A percentile compares a stretch with the other conserved stretches of the same genome.
These are phyloP conservation scores for Cordyceps cicadae DNA, from an alignment of 2,329 filamentous ascomycete genomes.

Conservation along the genomic window DNA sequence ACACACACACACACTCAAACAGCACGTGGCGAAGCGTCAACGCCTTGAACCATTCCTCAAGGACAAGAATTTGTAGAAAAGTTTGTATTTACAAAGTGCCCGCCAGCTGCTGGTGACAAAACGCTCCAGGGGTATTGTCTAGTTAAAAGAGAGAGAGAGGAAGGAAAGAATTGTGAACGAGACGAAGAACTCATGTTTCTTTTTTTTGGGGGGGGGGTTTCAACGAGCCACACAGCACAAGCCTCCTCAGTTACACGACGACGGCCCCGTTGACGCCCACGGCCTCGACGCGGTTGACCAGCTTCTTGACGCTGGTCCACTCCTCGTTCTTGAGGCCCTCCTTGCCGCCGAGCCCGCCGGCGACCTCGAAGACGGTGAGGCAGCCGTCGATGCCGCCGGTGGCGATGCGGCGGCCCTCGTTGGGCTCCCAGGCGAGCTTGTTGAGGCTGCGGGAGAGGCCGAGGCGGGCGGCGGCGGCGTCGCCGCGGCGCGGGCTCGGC, in stretches of 20 bases:
- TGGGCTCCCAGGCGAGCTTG: slow-evolving; percentile 87
- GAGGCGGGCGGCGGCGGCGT: slow-evolving; percentile 43
- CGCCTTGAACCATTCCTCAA: background rate
- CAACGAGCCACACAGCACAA: no score
- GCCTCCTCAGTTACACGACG: slow-evolving; percentile 22
- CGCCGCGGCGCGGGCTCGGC: slow-evolving; percentile 52
- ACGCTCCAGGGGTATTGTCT: slow-evolving; percentile 9
- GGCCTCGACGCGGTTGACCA: slow-evolving; percentile 68
- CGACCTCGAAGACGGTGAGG: slow-evolving; percentile 88
- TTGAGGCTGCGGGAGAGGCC: slow-evolving; percentile 82
- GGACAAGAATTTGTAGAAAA: background rate
- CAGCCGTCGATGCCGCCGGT: slow-evolving; percentile 88
- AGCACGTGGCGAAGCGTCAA: background rate
- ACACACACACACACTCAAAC: no score
- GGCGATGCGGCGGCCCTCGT: slow-evolving; percentile 77
- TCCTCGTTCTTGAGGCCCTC: slow-evolving; percentile 79
- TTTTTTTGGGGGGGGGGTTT: no score
- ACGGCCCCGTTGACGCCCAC: slow-evolving; percentile 43
- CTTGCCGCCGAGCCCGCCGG: slow-evolving; percentile 70
- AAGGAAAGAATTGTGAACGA: background rate
- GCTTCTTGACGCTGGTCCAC: slow-evolving; percentile 87
- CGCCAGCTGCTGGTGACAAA: slow-evolving; percentile 2
- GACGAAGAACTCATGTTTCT: no score
- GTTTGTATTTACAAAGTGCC: slow-evolving; percentile 6
- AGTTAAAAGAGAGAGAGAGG: background rate